Base-by-base conservation (phyloP, 345 rosid species). In the Gossypium thurberi region DNA sequence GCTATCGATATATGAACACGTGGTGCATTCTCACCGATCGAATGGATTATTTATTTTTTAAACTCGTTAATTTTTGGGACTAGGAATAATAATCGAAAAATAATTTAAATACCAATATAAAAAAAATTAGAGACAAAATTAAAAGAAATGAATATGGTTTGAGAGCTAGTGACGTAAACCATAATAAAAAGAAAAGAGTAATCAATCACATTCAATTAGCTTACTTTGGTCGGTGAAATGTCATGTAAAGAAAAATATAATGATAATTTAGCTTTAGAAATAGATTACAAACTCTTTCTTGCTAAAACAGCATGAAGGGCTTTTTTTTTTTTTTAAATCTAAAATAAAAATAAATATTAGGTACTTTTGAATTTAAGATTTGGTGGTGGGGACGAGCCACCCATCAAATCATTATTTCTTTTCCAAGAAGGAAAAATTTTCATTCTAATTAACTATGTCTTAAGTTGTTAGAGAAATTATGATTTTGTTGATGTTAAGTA, bases 151-250 rank as follows among this genome's bases (percentile, higher is more conserved):
- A 33, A 33, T 33, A 5, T 33, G 40, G 40, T 5, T 33, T 33
- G 40, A 33, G 40, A 33, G 40, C 1, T 33, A 33, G 40, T 33
- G 40, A 33, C 40, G 7, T 33, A 33, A 33, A 33, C 40, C 40
- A 33, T 33, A 33, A 33, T 5, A 33, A 33, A 28, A 33, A 33
- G 0, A 33, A 53, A 1, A 21, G 23, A 21, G 6, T 20, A 55
- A 55, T 70, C 7, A 51, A 15, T 69, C 20, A 4, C 42, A 23
- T 9, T 50, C 20, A 50, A 25, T 15, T 50, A 26, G 18, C 15
- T 48, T 23, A 3, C 1, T 8, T 48, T 25, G 66, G 71, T 70
- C 5, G 76, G 72, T 70, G 33, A 55, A 74, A 65, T 65, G 75
- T 56, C 75, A 69, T 12, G 62, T 25, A 25, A 63, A 6, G 28